Percentiles rank a stretch among this genome's conserved stretches.
Evolutionary conservation across 1,284 basidiomycete species (phyloP).

Genomic region (Moesziomyces parantarcticus): DNA sequence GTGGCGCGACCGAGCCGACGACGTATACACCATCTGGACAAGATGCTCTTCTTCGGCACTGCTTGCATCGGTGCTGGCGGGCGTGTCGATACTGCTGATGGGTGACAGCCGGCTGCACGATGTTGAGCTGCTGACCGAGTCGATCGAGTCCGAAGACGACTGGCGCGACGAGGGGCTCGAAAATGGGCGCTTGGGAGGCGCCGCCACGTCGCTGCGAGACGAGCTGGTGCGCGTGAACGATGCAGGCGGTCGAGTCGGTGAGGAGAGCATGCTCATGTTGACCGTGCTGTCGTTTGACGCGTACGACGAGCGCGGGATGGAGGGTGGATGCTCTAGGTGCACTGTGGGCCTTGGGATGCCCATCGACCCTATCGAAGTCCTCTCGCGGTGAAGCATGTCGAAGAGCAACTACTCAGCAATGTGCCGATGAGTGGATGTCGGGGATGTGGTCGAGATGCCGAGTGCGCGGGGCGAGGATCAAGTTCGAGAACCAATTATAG

Average conservation of each 20-base stretch:
- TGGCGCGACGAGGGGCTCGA: constrained; percentile 35
- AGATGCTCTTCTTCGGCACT: constrained; percentile 19
- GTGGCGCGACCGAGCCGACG: constrained; percentile 32
- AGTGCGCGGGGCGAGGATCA: background rate
- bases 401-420: background rate
- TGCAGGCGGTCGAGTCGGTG: constrained; percentile 22
- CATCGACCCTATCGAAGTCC: constrained; percentile 3
- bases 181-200: constrained; percentile 13
- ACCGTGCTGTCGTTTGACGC: background rate
- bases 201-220: constrained; percentile 9
- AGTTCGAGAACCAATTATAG: background rate
- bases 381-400: constrained; percentile 18
- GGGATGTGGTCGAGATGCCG: background rate
- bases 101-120: constrained; percentile 13
- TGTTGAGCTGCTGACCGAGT: constrained; percentile 15
- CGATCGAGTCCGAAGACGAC: constrained; percentile 39
- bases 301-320: constrained; percentile 15
- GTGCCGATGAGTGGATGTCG: background rate
- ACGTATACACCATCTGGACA: constrained; percentile 51
- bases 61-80: background rate
- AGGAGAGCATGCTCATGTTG: background rate
- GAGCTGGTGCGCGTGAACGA: constrained; percentile 30
- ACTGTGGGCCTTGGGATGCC: constrained; percentile 15
- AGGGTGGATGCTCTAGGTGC: constrained; percentile 28
- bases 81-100: constrained; percentile 5